Percentiles rank a stretch among this genome's conserved stretches.
Evolutionary conservation across 768 basidiomycete species (phyloP).

Genomic region (Collybia nuda): DNA sequence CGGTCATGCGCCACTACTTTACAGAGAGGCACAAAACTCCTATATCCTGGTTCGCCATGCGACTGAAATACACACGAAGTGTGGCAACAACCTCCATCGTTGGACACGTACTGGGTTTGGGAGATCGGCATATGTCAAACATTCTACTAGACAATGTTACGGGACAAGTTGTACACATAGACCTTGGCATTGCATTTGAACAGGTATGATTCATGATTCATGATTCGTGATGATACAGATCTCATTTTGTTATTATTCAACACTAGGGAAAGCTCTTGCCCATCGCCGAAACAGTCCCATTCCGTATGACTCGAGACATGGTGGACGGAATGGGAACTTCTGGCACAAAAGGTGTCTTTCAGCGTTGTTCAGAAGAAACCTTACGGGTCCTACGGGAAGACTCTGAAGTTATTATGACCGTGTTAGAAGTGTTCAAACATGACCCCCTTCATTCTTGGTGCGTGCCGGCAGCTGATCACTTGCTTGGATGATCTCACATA

Average conservation of each 20-base stretch:
- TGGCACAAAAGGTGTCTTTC: conserved; percentile 92
- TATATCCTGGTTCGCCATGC: conserved; percentile 89
- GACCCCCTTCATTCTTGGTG: conserved; percentile 95
- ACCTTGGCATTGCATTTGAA: conserved; percentile 95
- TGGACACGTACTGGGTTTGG: conserved; percentile 88
- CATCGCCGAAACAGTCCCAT: conserved; percentile 89
- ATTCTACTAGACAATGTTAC: conserved; percentile 82
- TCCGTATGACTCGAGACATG: conserved; percentile 92
- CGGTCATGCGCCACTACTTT: conserved; percentile 95
- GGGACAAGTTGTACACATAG: conserved; percentile 94
- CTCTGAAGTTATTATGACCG: conserved; percentile 88
- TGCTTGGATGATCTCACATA: background rate
- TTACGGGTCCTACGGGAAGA: conserved; percentile 85
- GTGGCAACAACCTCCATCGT: conserved; percentile 94
- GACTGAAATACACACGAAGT: conserved; percentile 87
- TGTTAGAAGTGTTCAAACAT: conserved; percentile 95
- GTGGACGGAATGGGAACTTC: conserved; percentile 92
- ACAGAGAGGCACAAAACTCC: conserved; percentile 87
- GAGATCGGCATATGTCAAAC: conserved; percentile 91
- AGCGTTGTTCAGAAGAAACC: conserved; percentile 93
- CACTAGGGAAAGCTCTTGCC: conserved; percentile 73
- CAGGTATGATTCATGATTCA: conserved; percentile 75
- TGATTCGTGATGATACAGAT: too few species aligned
- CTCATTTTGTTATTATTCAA: too few species aligned
- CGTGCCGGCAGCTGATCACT: conserved; percentile 15